Conservation (phyloP, 192 early-diverging fungal genomes). For the Podochytrium sp. region DNA sequence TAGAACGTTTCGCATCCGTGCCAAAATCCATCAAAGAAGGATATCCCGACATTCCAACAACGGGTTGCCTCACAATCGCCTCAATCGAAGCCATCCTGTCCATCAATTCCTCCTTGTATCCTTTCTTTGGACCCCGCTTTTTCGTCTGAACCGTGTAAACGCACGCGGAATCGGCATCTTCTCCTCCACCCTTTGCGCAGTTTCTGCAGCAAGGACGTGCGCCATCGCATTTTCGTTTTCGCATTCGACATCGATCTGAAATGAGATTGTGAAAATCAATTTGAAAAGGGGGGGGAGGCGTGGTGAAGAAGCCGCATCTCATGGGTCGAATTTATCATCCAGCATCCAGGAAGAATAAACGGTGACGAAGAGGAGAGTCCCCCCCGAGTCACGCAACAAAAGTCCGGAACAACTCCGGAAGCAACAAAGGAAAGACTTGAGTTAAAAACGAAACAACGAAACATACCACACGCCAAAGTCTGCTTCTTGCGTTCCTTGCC, state of each 20-base stretch:
- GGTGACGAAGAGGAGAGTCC: no score
- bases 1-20: neutral
- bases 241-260: slow-evolving; percentile 50
- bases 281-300: neutral
- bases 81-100: slow-evolving; percentile 28
- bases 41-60: neutral
- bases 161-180: neutral
- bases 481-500: slow-evolving; percentile 9
- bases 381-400: no score
- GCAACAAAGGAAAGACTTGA: neutral
- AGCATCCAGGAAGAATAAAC: no score
- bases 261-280: neutral
- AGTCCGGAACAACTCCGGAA: no score
- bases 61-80: slow-evolving; percentile 8
- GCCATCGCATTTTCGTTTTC: slow-evolving; percentile 61
- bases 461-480: slow-evolving; percentile 29
- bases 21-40: neutral
- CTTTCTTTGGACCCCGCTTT: slow-evolving; percentile 29
- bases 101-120: slow-evolving; percentile 27
- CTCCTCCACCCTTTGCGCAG: slow-evolving; percentile 39
- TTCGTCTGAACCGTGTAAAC: slow-evolving; percentile 24
- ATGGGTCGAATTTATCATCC: no score
- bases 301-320: neutral
- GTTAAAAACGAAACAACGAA: neutral
- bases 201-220: slow-evolving; percentile 51